Evolutionary conservation across 2,329 filamentous ascomycete genomes (phyloP).

Genomic region (Fusarium torreyae): DNA sequence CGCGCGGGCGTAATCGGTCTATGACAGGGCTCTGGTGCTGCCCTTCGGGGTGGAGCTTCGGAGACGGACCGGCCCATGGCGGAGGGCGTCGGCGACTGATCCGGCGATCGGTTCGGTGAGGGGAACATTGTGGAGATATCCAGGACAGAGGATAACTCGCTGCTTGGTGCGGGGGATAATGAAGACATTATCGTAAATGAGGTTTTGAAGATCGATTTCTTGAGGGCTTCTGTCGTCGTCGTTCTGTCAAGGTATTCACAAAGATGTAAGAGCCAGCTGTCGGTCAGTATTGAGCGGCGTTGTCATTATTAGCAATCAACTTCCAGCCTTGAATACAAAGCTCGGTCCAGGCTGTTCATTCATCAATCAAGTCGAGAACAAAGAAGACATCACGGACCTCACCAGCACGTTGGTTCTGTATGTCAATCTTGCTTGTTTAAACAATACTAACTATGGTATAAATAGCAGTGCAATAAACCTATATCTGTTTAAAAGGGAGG

Average conservation of each 20-base stretch:
- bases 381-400: conserved; percentile 37
- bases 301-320: conserved; percentile 1
- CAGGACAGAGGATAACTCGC: not conserved
- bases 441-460: conserved; percentile 37
- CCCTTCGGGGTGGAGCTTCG: conserved; percentile 24
- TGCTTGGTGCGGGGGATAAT: not conserved
- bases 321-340: not conserved
- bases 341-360: conserved; percentile 4
- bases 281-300: not conserved
- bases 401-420: not conserved
- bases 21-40: conserved; percentile 8
- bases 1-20: not conserved
- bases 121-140: conserved; percentile 10
- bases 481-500: conserved; percentile 21
- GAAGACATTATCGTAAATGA: not conserved
- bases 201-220: not conserved
- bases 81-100: conserved; percentile 29
- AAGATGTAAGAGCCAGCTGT: not conserved
- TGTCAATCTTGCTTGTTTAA: conserved; percentile 28
- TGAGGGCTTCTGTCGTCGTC: no score
- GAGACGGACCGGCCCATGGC: conserved; percentile 23
- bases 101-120: conserved; percentile 36
- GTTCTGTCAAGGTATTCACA: not conserved
- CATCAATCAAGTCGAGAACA: conserved; percentile 21
- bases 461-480: conserved; percentile 33